phyloP scores from a whole-genome alignment of 2,329 filamentous ascomycete genomes.

The Talaromyces sp. region DNA sequence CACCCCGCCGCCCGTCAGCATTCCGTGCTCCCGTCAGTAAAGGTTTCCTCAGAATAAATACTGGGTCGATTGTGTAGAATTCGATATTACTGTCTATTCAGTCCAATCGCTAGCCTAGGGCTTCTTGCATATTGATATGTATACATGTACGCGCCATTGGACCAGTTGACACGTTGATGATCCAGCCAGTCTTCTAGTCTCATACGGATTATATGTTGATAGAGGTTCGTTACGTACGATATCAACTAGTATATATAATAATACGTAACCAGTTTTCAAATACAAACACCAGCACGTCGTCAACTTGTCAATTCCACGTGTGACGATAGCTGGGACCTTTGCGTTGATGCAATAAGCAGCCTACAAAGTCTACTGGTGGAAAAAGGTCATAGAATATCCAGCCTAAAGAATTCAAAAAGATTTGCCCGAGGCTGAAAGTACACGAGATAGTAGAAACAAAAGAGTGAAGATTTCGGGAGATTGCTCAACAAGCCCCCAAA shows the following conservation, averaged over 20 bases:
- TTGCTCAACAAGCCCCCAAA: neutral
- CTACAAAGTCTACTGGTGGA: neutral
- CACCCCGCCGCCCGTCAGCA: slow-evolving; percentile 4
- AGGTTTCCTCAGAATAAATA: neutral
- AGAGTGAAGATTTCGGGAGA: neutral
- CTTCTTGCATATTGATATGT: neutral
- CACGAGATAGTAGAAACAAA: neutral
- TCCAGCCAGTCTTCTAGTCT: neutral
- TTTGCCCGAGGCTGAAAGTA: neutral
- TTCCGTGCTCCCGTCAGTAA: neutral
- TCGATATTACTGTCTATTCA: neutral
- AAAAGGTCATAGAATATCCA: neutral
- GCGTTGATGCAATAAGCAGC: slow-evolving; percentile 1
- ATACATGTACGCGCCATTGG: too few relatives aligned
- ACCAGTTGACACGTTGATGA: neutral
- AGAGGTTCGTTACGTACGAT: neutral
- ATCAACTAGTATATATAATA: neutral
- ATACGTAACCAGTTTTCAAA: neutral
- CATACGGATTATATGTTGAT: neutral
- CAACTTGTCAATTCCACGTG: neutral
- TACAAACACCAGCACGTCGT: neutral
- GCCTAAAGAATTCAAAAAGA: neutral
- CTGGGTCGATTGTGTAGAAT: neutral
- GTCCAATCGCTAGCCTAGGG: neutral
- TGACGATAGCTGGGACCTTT: too few relatives aligned